phyloP scores from a whole-genome alignment of 2,329 filamentous ascomycete genomes.

The Pseudopithomyces chartarum region DNA sequence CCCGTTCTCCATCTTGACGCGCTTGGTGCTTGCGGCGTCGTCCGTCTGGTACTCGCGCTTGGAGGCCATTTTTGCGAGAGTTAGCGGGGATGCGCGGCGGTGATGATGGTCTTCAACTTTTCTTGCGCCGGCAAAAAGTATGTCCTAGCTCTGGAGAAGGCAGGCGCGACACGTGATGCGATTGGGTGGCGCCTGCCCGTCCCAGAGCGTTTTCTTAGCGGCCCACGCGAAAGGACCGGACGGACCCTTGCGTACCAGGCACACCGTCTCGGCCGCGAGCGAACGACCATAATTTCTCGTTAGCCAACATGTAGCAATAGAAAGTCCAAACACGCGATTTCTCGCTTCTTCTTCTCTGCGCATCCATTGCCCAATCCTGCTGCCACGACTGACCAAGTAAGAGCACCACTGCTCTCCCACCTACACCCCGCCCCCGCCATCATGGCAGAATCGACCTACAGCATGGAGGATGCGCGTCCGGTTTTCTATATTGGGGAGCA shows the following conservation, averaged over 20 bases:
- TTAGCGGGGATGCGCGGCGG: constrained; percentile 4
- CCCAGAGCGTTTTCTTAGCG: constrained; percentile 12
- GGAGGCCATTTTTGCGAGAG: constrained; percentile 55
- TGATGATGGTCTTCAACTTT: constrained; percentile 3
- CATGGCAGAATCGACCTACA: constrained; percentile 39
- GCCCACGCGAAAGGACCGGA: constrained; percentile 9
- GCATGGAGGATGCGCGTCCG: constrained; percentile 47
- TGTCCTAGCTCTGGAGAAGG: background rate
- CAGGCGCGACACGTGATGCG: background rate
- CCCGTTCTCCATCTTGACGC: constrained; percentile 48
- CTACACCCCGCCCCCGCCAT: background rate
- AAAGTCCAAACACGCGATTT: background rate
- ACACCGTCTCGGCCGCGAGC: constrained; percentile 1
- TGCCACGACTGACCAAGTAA: background rate
- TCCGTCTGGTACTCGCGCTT: constrained; percentile 57
- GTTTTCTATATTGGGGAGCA: constrained; percentile 76
- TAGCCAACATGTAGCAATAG: constrained; percentile 16
- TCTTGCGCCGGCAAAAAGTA: background rate
- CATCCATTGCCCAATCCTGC: background rate
- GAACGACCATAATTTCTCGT: constrained; percentile 4
- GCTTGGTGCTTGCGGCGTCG: constrained; percentile 58
- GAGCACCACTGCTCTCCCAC: background rate
- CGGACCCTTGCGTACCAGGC: constrained; percentile 2
- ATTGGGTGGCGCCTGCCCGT: background rate
- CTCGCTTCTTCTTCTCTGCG: background rate